Base-by-base conservation (phyloP, 176 grass and related monocot species). In the Oryza glaberrima region DNA sequence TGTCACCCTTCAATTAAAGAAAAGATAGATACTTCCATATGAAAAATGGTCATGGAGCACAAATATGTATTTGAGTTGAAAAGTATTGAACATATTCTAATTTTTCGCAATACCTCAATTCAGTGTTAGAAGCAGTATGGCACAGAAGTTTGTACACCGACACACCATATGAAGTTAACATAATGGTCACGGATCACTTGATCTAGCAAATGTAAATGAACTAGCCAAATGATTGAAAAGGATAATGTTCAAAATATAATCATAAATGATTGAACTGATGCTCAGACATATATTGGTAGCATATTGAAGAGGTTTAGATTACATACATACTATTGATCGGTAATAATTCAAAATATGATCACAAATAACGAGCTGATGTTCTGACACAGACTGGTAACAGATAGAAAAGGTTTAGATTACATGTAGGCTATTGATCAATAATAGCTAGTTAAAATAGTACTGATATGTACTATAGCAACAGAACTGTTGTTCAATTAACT, bases 11-110 rank as follows among this genome's bases (percentile, higher is more conserved):
- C 45, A 52, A 75, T 83, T 7, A 81, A 76, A 84, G 65, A 6
- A 84, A 79, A 71, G 22, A 84, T 36, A 81, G 13, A 75, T 87
- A 80, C 70, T 66, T 34, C 70, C 44, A 85, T 70, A 65, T 4
- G 1, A 69, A 73, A 51, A 73, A 51, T 70, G 69, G 20, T 12
- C 75, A 87, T 11, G 41, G n/a, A 83, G 69, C 15, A 83, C 16
- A 8, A 8, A 64, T 69, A 65, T 86, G 48, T 80, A 75, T 60
- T 75, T 70, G 64, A 86, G 69, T 69, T 90, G 65, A 85, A 71
- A 46, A 67, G 8, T 69, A 85, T 41, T 0, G 1, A 60, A 19
- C 32, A 54, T 54, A 68, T 22, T 82, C 46, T 58, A 13, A 30
- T 56, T 67, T 30, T 7, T 19, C 11, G 13, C 35, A 46, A 67